Evolutionary conservation across 148 eudicot species (phyloP), one percentile per base, ranked within the genome.

Genomic region (Fagopyrum homotropicum): DNA sequence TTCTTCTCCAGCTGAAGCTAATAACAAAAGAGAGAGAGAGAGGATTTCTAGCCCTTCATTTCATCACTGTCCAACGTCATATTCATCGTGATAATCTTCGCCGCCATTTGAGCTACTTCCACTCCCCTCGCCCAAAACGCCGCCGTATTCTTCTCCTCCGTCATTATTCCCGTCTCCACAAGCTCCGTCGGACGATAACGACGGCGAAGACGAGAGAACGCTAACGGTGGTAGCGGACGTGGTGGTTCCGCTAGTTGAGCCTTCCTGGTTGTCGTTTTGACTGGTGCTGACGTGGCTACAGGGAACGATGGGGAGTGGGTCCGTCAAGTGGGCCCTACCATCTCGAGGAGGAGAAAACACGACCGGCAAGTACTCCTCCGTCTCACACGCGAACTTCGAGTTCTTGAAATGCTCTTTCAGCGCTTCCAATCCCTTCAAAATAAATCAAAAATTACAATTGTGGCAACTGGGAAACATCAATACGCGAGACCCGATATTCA

Each of bases 401-500:
- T 89, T 94, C 87, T 88, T 89, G 89, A 94, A 94, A 76, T 94
- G 98, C 78, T 92, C 98, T 77, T 88, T 92, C 69, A 94, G 78
- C 35, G 97, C 97, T 75, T 94, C 97, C 86, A 88, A 59, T 0
- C 97, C 97, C 97, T 91, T 26, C 12, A 14, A 50, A 50, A 9
- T 30, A 7, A 50, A 52, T 14, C 17, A 52, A 14, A 14, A 2
- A 4, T 52, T 52, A 12, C 57, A 14, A 52, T 52, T 52, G 15
- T 15, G 57, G 57, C 19, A 52, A 52, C n/a, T 15, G 57, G 57
- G 57, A 52, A 52, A 14, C 57, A 52, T 17, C 57, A 15, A 15
- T 16, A 57, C 63, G 63, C 63, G 63, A 29, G 40, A n/a, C 68
- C 68, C 68, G 44, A 61, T 61, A 29, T 61, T 61, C 68, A 29